Base-by-base conservation (phyloP, 2,329 filamentous ascomycete genomes). In the Magnaporthales sp. region DNA sequence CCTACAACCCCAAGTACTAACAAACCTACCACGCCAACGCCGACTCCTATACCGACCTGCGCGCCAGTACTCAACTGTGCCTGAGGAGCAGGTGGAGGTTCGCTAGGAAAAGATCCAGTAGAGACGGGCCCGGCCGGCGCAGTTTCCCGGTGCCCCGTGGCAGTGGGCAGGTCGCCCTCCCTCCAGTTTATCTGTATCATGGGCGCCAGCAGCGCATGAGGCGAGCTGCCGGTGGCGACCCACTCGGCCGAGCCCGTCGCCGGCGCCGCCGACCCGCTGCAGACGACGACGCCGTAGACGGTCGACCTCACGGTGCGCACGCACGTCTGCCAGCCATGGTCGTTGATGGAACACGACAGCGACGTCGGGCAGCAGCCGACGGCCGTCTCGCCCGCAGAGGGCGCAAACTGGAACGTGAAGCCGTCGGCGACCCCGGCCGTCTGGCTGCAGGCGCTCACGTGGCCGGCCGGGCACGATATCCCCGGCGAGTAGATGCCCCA, bases 401-500 rank as follows among this genome's bases (percentile, higher is more conserved):
- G 68, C 29, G 63, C 65, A 68, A 73, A 73, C 46, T 68, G 54
- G 56, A 65, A 66, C 19, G 46, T 13, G 11, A 63, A 66, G 51
- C 58, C 64, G 61, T 46, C 62, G 27, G 24, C n/a, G 24, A 56
- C 22, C 9, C 9, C 38, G 51, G 27, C 70, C 0, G 71, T 73
- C 2, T 75, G 73, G n/a, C 70, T 70, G 64, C 76, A 78, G 1
- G 75, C 72, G 5, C 75, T 70, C 15, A 66, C 70, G 67, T 77
- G 75, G 9, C 75, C 76, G 3, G 64, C 63, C 0, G 76, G 77
- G 65, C 76, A 78, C 1, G 68, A 66, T 10, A 76, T 38, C 0
- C 75, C 77, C 0, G 76, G 76, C 3, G 75, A 77, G 66, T 78
- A 77, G 66, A 76, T 76, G 7, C 76, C 76, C 74, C 75, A 74